These are phyloP conservation scores for Neonectria ditissima DNA, from an alignment of 2,329 filamentous ascomycete species.

Conservation along the genomic window DNA sequence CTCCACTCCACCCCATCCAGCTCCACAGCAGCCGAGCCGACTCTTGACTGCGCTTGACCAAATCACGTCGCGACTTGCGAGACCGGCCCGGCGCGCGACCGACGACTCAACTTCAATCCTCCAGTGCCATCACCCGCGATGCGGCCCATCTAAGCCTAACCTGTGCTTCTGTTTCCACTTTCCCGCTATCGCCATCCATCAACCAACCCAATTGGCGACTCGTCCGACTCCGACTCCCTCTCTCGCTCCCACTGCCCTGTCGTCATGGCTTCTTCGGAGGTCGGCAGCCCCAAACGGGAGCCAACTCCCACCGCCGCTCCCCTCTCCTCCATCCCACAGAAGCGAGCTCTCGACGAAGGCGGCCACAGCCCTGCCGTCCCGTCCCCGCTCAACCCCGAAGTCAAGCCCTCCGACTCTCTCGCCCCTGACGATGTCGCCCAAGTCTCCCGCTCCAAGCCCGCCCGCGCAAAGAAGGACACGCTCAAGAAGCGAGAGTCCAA, in stretches of 20 bases:
- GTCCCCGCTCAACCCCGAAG: constrained; percentile 79
- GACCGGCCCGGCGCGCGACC: constrained; percentile 7
- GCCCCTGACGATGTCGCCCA: constrained; percentile 59
- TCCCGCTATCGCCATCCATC: constrained; percentile 6
- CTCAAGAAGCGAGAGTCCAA: constrained; percentile 77
- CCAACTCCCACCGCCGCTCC: constrained; percentile 53
- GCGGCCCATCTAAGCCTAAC: neutral
- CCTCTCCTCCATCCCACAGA: constrained; percentile 68
- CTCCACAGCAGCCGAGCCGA: no score
- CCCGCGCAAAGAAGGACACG: constrained; percentile 72
- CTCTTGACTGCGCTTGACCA: neutral
- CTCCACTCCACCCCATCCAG: no score
- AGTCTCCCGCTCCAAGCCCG: constrained; percentile 51
- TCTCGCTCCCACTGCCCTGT: constrained; percentile 17
- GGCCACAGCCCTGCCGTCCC: constrained; percentile 77
- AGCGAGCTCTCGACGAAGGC: constrained; percentile 75
- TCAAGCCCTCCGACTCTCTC: constrained; percentile 55
- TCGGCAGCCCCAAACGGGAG: constrained; percentile 55
- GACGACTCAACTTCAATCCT: constrained; percentile 8
- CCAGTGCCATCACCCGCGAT: neutral
- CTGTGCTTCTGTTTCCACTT: neutral
- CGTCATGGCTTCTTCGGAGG: constrained; percentile 51
- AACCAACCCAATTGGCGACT: constrained; percentile 1
- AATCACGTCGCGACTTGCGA: constrained; percentile 22
- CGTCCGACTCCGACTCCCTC: constrained; percentile 1